phyloP scores from a whole-genome alignment of 768 basidiomycete genomes.

The Rhodotorula kratochvilovae region DNA sequence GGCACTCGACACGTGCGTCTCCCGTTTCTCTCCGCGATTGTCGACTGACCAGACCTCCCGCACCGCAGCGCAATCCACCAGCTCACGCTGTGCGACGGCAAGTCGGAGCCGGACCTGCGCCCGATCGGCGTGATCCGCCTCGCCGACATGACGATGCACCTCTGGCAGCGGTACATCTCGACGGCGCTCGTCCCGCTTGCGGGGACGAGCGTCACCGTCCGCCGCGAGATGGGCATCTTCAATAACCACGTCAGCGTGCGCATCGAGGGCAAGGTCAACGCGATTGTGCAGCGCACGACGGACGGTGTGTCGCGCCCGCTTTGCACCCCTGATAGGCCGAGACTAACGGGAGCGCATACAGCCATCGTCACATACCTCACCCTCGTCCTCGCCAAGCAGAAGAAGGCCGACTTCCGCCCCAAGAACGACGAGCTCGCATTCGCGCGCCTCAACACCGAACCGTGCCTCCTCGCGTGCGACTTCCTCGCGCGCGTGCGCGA shows the following conservation, averaged over 20 bases:
- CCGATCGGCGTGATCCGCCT: conserved; percentile 61
- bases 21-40: not conserved
- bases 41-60: not conserved
- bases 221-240: conserved; percentile 87
- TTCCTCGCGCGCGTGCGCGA: conserved; percentile 75
- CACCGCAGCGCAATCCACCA: conserved; percentile 61
- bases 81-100: conserved; percentile 68
- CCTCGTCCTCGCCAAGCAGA: conserved; percentile 77
- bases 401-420: conserved; percentile 94
- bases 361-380: conserved; percentile 71
- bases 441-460: conserved; percentile 88
- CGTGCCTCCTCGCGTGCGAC: conserved; percentile 80
- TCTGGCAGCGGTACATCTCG: conserved; percentile 95
- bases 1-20: conserved; percentile 84
- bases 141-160: conserved; percentile 82
- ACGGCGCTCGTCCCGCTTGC: conserved; percentile 84
- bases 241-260: conserved; percentile 81
- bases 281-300: conserved; percentile 69
- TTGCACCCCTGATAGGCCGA: too few species aligned
- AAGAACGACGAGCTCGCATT: conserved; percentile 93
- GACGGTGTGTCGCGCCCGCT: conserved; percentile 59
- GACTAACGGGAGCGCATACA: conserved; percentile 43
- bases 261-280: conserved; percentile 76
- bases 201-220: conserved; percentile 67
- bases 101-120: conserved; percentile 72